These are phyloP conservation scores for Coemansia javaensis DNA, from an alignment of 192 early-diverging fungal genomes.

Conservation along the genomic window DNA sequence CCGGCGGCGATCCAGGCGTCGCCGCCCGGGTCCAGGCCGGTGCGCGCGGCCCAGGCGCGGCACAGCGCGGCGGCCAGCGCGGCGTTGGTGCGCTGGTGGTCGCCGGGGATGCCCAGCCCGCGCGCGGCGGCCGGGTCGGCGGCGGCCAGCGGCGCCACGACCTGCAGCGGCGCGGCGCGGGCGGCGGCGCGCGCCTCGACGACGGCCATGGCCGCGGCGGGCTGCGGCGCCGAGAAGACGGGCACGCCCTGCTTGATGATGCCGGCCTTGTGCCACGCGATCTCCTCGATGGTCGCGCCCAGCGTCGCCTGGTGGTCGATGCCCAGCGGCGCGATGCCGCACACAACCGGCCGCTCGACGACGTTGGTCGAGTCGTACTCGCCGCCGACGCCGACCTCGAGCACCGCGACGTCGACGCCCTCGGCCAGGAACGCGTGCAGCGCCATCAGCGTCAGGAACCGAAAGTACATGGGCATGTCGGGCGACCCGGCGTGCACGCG, in stretches of 20 bases:
- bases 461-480: slow-evolving; percentile 73
- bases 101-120: slow-evolving; percentile 67
- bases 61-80: slow-evolving; percentile 70
- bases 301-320: slow-evolving; percentile 69
- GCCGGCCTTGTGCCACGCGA: slow-evolving; percentile 82
- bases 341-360: slow-evolving; percentile 65
- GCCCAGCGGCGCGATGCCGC: slow-evolving; percentile 75
- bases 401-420: slow-evolving; percentile 71
- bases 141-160: slow-evolving; percentile 14
- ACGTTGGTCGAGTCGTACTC: slow-evolving; percentile 84
- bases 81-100: slow-evolving; percentile 83
- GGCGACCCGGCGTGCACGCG: slow-evolving; percentile 17
- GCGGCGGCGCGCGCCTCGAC: slow-evolving; percentile 68
- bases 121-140: too few species aligned
- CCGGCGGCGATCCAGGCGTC: slow-evolving; percentile 43
- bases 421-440: slow-evolving; percentile 83
- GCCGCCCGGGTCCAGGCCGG: not conserved
- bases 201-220: slow-evolving; percentile 59
- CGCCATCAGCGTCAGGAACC: slow-evolving; percentile 86
- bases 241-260: slow-evolving; percentile 74
- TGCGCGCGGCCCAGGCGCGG: slow-evolving; percentile 61
- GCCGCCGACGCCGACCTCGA: slow-evolving; percentile 83
- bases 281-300: slow-evolving; percentile 68
- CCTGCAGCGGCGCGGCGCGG: slow-evolving; percentile 43
- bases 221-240: slow-evolving; percentile 68